Evolutionary conservation across 2,329 filamentous ascomycete genomes (phyloP).

Genomic region (Penicillium olsonii): DNA sequence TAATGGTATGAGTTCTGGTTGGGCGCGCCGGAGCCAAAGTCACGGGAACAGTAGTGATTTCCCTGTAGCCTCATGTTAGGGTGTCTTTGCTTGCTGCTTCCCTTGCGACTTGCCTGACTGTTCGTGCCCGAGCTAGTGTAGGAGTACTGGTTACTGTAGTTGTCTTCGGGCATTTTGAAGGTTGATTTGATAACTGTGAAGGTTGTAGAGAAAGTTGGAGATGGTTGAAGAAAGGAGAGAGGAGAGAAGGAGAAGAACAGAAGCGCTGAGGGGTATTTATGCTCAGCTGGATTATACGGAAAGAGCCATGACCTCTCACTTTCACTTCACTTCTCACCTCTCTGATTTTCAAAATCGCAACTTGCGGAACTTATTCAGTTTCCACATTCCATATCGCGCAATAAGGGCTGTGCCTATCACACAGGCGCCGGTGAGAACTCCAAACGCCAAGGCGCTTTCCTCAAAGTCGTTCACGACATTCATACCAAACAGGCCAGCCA

Average conservation of each 20-base stretch:
- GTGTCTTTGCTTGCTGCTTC: not conserved
- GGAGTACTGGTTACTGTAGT: constrained; percentile 6
- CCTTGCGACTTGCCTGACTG: constrained; percentile 6
- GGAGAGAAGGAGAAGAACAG: too few relatives aligned
- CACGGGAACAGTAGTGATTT: constrained; percentile 13
- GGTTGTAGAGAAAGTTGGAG: not conserved
- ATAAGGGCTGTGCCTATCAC: constrained; percentile 24
- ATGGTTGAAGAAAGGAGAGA: not conserved
- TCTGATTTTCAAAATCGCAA: constrained; percentile 16
- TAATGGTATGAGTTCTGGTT: constrained; percentile 14
- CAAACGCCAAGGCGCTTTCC: constrained; percentile 33
- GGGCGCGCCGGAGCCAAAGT: constrained; percentile 4
- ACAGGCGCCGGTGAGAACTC: constrained; percentile 18
- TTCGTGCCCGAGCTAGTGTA: constrained; percentile 11
- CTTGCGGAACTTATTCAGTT: constrained; percentile 24
- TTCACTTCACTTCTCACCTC: not conserved
- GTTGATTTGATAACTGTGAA: not conserved
- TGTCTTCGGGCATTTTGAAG: constrained; percentile 12
- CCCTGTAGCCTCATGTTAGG: not conserved
- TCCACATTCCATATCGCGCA: constrained; percentile 28
- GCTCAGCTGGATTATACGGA: too few relatives aligned
- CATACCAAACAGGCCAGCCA: constrained; percentile 41
- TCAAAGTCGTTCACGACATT: constrained; percentile 42
- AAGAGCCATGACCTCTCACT: too few relatives aligned
- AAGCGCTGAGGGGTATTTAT: too few relatives aligned